Conservation (phyloP, 306 rosid species). For the Clitoria ternatea region DNA sequence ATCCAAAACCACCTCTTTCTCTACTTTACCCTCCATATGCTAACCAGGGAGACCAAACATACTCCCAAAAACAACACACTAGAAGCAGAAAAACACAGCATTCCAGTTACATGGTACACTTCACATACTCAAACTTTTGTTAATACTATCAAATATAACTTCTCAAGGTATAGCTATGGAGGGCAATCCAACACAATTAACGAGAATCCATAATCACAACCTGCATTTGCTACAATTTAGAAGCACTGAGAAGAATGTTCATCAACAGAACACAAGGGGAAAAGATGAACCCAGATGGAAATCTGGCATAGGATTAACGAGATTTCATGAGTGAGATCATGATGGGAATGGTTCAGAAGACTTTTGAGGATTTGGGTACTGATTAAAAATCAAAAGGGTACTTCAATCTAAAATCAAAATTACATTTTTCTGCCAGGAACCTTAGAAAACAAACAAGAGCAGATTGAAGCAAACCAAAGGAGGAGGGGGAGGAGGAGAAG, state of each 20-base stretch:
- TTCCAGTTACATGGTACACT: conserved; percentile 36
- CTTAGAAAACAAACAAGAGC: background rate
- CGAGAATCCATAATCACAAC: conserved; percentile 51
- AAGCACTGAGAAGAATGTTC: conserved; percentile 41
- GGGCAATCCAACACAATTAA: conserved; percentile 38
- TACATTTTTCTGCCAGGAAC: conserved; percentile 50
- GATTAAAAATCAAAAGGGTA: conserved; percentile 34
- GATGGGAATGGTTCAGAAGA: conserved; percentile 40
- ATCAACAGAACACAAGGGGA: conserved; percentile 23
- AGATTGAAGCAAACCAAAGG: conserved; percentile 17
- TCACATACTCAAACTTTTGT: conserved; percentile 29
- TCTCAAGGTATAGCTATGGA: conserved; percentile 25
- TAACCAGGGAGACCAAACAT: conserved; percentile 19
- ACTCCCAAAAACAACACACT: conserved; percentile 21
- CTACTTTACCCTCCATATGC: conserved; percentile 32
- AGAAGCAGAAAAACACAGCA: conserved; percentile 28
- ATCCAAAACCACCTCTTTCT: conserved; percentile 41
- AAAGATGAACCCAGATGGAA: conserved; percentile 15
- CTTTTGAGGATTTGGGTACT: conserved; percentile 39
- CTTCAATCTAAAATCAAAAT: conserved; percentile 31
- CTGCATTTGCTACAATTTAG: conserved; percentile 44
- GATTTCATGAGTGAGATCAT: conserved; percentile 49
- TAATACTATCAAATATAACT: conserved; percentile 23
- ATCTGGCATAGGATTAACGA: conserved; percentile 53
- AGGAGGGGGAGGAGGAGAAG: background rate